Evolutionary conservation across 2,329 filamentous ascomycete species (phyloP).

Genomic region (Fulvia fulva): DNA sequence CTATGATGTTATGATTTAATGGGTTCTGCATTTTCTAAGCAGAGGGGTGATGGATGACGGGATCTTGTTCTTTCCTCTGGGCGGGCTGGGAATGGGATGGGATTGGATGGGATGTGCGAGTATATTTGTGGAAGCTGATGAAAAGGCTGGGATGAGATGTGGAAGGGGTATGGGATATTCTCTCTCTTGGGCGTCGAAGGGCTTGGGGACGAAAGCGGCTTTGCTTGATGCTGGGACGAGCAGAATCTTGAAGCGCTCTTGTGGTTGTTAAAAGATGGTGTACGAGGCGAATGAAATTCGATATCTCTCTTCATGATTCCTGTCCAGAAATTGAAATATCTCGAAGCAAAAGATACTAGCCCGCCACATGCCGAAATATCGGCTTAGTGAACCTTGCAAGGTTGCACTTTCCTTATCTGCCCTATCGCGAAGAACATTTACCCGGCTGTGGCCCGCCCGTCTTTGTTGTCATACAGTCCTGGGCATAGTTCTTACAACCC

Average conservation of each 20-base stretch:
- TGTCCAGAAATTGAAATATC: background rate
- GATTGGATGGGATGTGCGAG: no score
- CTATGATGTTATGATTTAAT: slow-evolving; percentile 9
- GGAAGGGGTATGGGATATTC: background rate
- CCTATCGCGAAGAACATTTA: background rate
- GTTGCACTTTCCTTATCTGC: background rate
- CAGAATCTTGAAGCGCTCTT: background rate
- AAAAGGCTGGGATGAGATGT: background rate
- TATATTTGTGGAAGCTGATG: background rate
- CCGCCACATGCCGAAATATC: background rate
- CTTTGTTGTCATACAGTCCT: no score
- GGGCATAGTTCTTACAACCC: no score
- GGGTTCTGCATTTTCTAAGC: background rate
- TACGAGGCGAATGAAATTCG: background rate
- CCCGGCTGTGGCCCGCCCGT: background rate
- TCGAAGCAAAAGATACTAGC: background rate
- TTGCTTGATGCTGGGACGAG: background rate
- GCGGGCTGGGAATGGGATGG: background rate
- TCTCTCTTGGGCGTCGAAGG: background rate
- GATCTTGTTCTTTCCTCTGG: background rate
- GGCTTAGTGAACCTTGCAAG: background rate
- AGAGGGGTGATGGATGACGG: background rate
- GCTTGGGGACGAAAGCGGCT: background rate
- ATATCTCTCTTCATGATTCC: background rate
- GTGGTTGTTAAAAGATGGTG: background rate